Conservation (phyloP, 306 rosid genomes). For the Corylus heterophylla region DNA sequence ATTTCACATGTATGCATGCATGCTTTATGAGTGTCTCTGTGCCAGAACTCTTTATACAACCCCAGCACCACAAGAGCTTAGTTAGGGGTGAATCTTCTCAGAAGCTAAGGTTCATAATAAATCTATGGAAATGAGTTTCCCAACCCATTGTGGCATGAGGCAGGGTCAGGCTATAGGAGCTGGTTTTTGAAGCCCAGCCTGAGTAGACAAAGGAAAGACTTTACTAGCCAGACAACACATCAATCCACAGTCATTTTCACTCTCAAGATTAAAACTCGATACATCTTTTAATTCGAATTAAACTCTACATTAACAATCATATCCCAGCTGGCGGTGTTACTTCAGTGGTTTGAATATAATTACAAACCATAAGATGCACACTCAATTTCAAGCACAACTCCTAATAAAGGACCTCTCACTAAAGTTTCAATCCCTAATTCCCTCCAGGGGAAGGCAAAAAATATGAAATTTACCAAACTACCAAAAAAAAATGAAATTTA, state of each 20-base stretch:
- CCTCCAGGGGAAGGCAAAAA: too few species aligned
- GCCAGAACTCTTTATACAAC: too few species aligned
- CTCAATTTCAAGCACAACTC: background rate
- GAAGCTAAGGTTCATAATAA: background rate
- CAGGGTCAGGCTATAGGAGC: background rate
- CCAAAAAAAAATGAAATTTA: background rate
- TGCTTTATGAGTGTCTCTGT: too few species aligned
- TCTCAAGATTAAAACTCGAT: background rate
- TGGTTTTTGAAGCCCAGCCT: background rate
- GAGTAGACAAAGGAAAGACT: background rate
- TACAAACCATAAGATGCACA: background rate
- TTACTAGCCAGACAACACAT: background rate
- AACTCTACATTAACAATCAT: background rate
- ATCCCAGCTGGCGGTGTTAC: background rate
- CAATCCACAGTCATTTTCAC: too few species aligned
- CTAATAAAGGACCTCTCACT: too few species aligned
- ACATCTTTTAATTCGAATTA: background rate
- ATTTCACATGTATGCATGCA: too few species aligned
- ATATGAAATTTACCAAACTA: background rate
- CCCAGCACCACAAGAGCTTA: too few species aligned
- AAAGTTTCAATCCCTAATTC: too few species aligned
- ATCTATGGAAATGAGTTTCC: background rate
- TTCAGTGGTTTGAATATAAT: background rate
- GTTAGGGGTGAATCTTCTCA: too few species aligned
- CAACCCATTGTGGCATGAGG: constrained; percentile 51